Percentiles rank a stretch among this genome's conserved stretches.
These are phyloP conservation scores for Porpolomopsis calyptriformis DNA, from an alignment of 768 basidiomycete genomes.

Conservation along the genomic window DNA sequence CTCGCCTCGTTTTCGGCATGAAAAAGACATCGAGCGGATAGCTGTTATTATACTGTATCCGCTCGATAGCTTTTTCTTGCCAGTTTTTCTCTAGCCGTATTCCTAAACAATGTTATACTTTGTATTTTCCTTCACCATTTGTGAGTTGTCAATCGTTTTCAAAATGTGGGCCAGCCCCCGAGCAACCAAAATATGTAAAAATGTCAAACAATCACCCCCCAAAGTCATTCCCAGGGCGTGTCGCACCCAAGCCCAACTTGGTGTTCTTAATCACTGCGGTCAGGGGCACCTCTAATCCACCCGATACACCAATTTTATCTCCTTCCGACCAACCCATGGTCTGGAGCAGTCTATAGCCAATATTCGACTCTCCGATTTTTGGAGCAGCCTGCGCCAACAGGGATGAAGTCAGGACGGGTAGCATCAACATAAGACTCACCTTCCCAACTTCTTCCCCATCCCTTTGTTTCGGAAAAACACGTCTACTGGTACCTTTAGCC, in stretches of 20 bases:
- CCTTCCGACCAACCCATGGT: slow-evolving; percentile 92
- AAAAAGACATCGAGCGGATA: no score
- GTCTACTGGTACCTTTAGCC: slow-evolving; percentile 12
- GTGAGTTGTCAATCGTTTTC: no score
- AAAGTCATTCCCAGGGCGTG: no score
- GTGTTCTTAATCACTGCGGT: slow-evolving; percentile 80
- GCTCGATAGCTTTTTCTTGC: not conserved
- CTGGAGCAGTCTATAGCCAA: slow-evolving; percentile 81
- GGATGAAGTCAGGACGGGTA: not conserved
- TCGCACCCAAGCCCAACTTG: slow-evolving; percentile 76
- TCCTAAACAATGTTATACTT: no score
- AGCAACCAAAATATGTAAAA: no score
- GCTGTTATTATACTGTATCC: no score
- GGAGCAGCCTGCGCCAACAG: slow-evolving; percentile 49
- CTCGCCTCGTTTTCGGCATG: no score
- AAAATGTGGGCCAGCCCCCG: no score
- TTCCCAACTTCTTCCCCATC: slow-evolving; percentile 89
- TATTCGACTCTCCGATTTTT: slow-evolving; percentile 66
- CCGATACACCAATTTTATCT: slow-evolving; percentile 53
- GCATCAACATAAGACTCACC: slow-evolving; percentile 21
- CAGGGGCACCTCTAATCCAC: slow-evolving; percentile 65
- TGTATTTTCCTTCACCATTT: no score
- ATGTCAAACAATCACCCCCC: no score
- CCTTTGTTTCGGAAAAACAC: slow-evolving; percentile 48
- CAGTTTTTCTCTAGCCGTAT: not conserved